Evolutionary conservation across 441 rosid species (phyloP), one percentile per base, ranked within the genome.

Genomic region (Brassica balearica): DNA sequence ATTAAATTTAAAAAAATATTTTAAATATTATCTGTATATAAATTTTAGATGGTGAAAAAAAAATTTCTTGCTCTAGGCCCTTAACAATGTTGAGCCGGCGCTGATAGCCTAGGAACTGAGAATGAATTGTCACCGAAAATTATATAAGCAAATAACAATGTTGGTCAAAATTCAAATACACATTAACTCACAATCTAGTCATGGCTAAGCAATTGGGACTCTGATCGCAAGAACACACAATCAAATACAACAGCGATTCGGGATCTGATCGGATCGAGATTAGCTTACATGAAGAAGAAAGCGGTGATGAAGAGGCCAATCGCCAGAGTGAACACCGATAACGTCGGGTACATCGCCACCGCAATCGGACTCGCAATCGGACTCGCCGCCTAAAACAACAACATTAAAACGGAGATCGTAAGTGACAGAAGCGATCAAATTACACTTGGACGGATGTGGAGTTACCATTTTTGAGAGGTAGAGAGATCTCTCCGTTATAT

Each of bases 361-460:
- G 95, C 89, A 62, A 93, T 91, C 15, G 99, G 99, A 84, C 97
- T 90, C 68, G 91, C 53, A 66, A 95, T 90, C 67, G 96, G 85
- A 77, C 84, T 90, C 29, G 90, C 83, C 75, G 93, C 89, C 97
- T 89, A 27, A 5, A 14, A 55, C 19, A 22, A 27, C 0, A 7
- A 0, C 61, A 55, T 19, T 8, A 75, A 38, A 58, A 46, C 2
- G 25, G 5, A 19, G 65, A 74, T 55, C 2, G 43, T 65, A 38
- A 36, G 20, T 9, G 8, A 55, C 4, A 1, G 4, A 43, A 14
- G 19, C 17, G 11, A 59, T 20, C 32, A 22, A 46, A 43, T 38
- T 27, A 27, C 9, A 36, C 2, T 55, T 2, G 0, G 12, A 64
- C 41, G 10, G 67, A 75, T 80, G 46, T 64, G 34, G 58, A 58